Evolutionary conservation across 345 rosid species (phyloP), one percentile per base, ranked within the genome.

Genomic region (Syzygium aromaticum): DNA sequence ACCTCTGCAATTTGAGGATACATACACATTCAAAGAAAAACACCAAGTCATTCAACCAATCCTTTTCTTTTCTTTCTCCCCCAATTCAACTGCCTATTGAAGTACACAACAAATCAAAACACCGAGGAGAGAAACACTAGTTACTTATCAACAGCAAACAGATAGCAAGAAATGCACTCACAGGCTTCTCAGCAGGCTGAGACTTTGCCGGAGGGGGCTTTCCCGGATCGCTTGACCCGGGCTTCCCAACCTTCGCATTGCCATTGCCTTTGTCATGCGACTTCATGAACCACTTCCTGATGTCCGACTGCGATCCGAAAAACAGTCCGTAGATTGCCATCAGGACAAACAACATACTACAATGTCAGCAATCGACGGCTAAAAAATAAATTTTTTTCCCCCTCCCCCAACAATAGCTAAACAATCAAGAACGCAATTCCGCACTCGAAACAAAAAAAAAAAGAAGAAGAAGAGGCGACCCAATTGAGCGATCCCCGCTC

Each of bases 201-300:
- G 87, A 25, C 61, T 89, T 90, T 1, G 63, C 87, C 1, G 64
- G 82, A 84, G 87, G 85, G 38, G 87, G 89, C 84, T 87, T 86
- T 87, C 91, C 95, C 33, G 92, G 51, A 85, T 91, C 90, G 43
- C 88, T 67, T 1, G 91, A 87, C 25, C 91, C 88, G 46, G 95
- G 51, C 63, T 91, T 91, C 57, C 88, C 91, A 28, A 89, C 86
- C 88, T 88, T 92, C 9, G 92, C 92, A 89, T 30, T 89, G 64
- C 88, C 95, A 86, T 90, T 94, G 77, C 93, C 94, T 88, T 94
- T 96, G n/a, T 93, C 94, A 88, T 98, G 99, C 3, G 99, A 90
- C 94, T 96, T 98, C 97, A 96, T 91, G 56, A 98, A 94, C 99
- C 99, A 98, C 89, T 96, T 98, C 91, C 99, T 92, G 89, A 98